These are phyloP conservation scores for Hymenoscyphus fraxineus DNA, from an alignment of 2,329 filamentous ascomycete genomes.

Conservation along the genomic window DNA sequence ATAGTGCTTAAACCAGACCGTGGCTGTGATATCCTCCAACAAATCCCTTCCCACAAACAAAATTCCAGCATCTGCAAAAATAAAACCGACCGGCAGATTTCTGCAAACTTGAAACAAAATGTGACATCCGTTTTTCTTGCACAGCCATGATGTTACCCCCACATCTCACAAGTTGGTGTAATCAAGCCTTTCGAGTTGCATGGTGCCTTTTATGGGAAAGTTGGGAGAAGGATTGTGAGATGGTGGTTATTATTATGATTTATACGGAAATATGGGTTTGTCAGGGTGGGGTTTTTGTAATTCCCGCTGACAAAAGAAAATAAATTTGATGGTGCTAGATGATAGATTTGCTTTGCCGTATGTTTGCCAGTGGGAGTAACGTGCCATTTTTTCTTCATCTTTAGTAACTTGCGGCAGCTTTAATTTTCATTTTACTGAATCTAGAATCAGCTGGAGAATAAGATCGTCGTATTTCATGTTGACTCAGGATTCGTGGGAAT, in stretches of 20 bases:
- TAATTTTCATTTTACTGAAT: background rate
- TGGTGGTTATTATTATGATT: background rate
- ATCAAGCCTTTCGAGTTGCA: background rate
- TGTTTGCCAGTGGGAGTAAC: background rate
- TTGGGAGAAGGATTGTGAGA: background rate
- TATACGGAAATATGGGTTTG: background rate
- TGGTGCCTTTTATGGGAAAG: background rate
- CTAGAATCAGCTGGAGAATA: background rate
- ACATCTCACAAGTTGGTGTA: background rate
- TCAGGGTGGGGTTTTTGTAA: background rate
- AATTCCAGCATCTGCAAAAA: background rate
- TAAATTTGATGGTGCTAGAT: background rate
- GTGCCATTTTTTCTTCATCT: background rate
- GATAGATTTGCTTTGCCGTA: background rate
- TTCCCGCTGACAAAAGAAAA: background rate
- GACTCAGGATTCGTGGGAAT: background rate
- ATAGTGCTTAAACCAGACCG: background rate
- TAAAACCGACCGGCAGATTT: background rate
- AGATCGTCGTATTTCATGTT: background rate
- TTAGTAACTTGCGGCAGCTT: background rate
- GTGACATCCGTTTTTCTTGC: background rate
- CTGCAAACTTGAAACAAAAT: background rate
- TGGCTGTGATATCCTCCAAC: slow-evolving; percentile 1
- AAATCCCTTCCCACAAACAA: background rate
- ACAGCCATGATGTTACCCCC: background rate